Evolutionary conservation across 2,329 filamentous ascomycete genomes (phyloP), one percentile per base, ranked within the genome.

Genomic region (Mycogone perniciosa): DNA sequence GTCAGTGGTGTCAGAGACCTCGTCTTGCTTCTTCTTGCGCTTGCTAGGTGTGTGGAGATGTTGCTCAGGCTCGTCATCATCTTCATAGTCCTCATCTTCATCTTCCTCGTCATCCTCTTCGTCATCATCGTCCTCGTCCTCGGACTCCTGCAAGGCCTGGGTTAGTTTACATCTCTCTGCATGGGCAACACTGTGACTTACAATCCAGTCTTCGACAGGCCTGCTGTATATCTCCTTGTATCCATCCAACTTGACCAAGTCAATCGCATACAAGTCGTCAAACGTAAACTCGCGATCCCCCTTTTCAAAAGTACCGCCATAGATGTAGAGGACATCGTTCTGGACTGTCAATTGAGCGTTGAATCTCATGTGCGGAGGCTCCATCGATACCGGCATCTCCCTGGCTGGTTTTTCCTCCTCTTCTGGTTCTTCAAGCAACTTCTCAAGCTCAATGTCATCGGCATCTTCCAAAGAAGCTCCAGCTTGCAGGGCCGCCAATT

Each of bases 251-350:
- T 96, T 96, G 53, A 86, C 91, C n/a, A 99, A 76, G 62, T 99
- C 90, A 53, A 97, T 84, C 2, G 89, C 85, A 70, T 95, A 95
- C 68, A 99, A 76, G 62, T 99, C 93, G 60, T 96, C 91, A 67
- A 97, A 96, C 0, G 91, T 97, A 62, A 88, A 96, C 67, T 99
- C 93, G 26, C 89, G 81, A 62, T 99, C 93, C 13, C 89, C 92
- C 65, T 95, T 93, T 65, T 99, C 93, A 61, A 87, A 96, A 0
- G 92, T 99, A 13, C 93, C 93, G 31, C 93, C 91, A 62, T 95
- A 97, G 48, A 97, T 89, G 70, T 92, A 99, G 1, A 97, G 76
- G 7, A 88, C 83, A 65, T 99, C 93, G 57, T 91, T 89, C 68
- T 97, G 91, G 1, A 97, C 89, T 0, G 92, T 83, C 37, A 97